phyloP scores from a whole-genome alignment of 2,329 filamentous ascomycete genomes.

The Furcasterigmium sp. region DNA sequence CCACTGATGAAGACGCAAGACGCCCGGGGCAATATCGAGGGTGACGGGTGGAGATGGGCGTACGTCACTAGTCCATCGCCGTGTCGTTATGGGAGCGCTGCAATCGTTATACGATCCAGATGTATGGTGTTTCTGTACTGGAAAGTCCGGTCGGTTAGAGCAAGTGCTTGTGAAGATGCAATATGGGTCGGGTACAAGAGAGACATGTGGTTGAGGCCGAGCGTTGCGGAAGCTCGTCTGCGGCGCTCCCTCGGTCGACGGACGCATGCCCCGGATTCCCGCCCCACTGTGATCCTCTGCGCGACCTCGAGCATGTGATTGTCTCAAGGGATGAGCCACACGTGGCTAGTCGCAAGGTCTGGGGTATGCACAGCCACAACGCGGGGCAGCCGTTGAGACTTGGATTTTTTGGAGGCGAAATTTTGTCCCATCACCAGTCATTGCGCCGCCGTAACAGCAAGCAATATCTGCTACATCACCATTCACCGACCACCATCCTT shows the following conservation, averaged over 20 bases:
- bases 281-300: not conserved
- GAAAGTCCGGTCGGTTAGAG: not conserved
- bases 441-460: no score
- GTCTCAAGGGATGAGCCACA: not conserved
- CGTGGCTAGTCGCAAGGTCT: no score
- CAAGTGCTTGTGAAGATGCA: not conserved
- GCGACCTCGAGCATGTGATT: constrained; percentile 3
- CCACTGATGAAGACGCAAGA: constrained; percentile 5
- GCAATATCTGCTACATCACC: constrained; percentile 6
- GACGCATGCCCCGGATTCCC: not conserved
- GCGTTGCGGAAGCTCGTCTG: not conserved
- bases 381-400: constrained; percentile 9
- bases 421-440: not conserved
- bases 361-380: constrained; percentile 7
- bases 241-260: not conserved
- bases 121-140: not conserved
- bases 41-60: not conserved
- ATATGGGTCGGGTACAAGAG: no score
- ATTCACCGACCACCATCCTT: not conserved
- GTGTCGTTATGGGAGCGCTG: not conserved
- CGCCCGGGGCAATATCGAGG: not conserved
- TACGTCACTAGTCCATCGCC: constrained; percentile 3
- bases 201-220: not conserved
- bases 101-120: not conserved
- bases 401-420: not conserved